Conservation (phyloP, 129 eudicot species). For the Artemisia tridentata region DNA sequence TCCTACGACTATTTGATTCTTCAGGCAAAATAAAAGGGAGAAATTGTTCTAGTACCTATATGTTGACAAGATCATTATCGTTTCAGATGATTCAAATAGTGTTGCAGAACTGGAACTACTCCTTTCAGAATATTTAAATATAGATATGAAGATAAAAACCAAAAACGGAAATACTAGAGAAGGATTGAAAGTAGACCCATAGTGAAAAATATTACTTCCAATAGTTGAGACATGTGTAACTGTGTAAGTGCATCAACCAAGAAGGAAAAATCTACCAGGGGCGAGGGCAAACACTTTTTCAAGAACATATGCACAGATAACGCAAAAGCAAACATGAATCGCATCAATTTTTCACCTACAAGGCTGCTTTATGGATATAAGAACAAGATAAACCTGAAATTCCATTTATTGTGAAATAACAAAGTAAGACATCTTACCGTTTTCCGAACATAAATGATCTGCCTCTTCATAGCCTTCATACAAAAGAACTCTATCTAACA, state of each 20-base stretch:
- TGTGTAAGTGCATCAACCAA: neutral
- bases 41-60: constrained; percentile 2
- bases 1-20: neutral
- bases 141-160: neutral
- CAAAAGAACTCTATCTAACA: constrained; percentile 79
- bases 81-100: constrained; percentile 1
- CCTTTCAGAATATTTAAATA: constrained; percentile 1
- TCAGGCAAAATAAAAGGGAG: neutral
- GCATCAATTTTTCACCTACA: constrained; percentile 15
- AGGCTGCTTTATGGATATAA: constrained; percentile 14
- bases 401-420: constrained; percentile 10
- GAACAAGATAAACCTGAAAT: constrained; percentile 7
- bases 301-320: neutral
- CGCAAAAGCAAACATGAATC: constrained; percentile 24
- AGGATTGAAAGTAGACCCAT: constrained; percentile 8
- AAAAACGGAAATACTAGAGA: neutral
- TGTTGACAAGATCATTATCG: neutral
- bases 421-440: constrained; percentile 47
- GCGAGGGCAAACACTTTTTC: neutral
- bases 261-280: constrained; percentile 3
- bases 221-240: neutral
- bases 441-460: constrained; percentile 72
- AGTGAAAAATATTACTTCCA: neutral
- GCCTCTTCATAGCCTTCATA: constrained; percentile 93
- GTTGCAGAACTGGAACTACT: constrained; percentile 6